Conservation (phyloP, 768 basidiomycete species). For the Phlebiopsis flavidoalba region DNA sequence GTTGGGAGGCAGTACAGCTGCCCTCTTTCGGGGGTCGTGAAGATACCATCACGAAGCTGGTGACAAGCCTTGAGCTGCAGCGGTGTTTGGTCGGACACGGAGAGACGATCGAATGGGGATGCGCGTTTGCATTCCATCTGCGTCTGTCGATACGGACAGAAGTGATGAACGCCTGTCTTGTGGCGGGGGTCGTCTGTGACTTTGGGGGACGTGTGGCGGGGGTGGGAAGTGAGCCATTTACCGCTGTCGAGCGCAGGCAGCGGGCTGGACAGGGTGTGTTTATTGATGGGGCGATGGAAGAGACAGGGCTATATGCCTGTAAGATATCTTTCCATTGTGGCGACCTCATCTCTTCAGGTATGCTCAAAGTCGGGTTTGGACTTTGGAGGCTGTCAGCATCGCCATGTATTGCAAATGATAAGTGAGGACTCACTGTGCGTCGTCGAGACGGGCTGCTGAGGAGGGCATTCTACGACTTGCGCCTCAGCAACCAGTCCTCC, state of each 20-base stretch:
- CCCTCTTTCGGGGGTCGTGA: constrained; percentile 1
- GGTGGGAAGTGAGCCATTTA: too few relatives aligned
- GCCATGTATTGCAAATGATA: background rate
- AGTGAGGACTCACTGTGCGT: background rate
- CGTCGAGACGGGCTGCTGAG: background rate
- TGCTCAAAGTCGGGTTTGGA: background rate
- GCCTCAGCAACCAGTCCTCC: constrained; percentile 14
- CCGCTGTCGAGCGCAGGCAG: background rate
- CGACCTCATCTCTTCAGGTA: background rate
- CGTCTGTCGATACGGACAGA: background rate
- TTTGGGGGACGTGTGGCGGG: background rate
- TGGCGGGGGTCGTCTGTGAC: background rate
- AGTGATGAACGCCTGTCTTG: background rate
- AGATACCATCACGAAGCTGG: background rate
- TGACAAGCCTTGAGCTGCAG: background rate
- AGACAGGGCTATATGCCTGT: background rate
- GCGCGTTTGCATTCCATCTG: background rate
- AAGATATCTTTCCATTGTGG: background rate
- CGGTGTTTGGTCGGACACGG: background rate
- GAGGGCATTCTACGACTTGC: constrained; percentile 17
- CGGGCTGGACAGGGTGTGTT: background rate
- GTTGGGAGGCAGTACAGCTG: constrained; percentile 14
- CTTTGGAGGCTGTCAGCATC: background rate
- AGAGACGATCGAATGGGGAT: background rate
- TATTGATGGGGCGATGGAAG: background rate